phyloP scores from a whole-genome alignment of 108 stramenopile species.

The Nitzschia sp. region DNA sequence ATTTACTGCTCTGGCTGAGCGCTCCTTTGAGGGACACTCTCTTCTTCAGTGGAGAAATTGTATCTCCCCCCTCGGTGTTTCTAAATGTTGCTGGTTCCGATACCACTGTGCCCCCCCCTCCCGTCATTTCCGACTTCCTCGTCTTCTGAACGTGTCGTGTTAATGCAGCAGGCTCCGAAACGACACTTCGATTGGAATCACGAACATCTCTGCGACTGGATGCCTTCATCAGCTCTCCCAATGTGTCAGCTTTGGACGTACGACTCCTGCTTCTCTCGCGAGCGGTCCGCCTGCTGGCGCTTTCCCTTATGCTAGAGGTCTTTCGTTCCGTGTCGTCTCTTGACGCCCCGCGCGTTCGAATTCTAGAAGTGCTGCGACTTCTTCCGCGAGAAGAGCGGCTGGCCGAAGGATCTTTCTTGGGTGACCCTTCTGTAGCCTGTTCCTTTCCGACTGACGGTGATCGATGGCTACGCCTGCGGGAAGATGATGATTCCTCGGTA shows the following conservation, averaged over 20 bases:
- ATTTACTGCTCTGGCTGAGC: background rate
- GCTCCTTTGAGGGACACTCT: too few relatives aligned
- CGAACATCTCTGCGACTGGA: background rate
- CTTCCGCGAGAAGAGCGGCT: background rate
- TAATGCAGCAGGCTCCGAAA: too few relatives aligned
- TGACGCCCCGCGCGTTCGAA: background rate
- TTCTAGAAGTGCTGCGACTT: background rate
- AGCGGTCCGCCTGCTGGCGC: background rate
- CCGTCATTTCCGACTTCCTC: too few relatives aligned
- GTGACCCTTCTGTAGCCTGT: background rate
- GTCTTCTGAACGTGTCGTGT: too few relatives aligned
- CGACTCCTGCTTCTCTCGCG: conserved; percentile 7
- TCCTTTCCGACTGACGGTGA: too few relatives aligned
- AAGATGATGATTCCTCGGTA: too few relatives aligned
- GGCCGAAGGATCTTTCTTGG: background rate
- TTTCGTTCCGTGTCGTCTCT: background rate
- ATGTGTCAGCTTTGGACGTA: background rate
- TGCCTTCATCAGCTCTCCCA: conserved; percentile 4
- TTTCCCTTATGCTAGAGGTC: background rate
- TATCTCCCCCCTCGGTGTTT: too few relatives aligned
- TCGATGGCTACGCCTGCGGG: too few relatives aligned
- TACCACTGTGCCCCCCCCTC: too few relatives aligned
- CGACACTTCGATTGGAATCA: background rate
- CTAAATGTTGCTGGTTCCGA: too few relatives aligned
- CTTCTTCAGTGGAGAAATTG: too few relatives aligned